Percentiles rank a stretch among this genome's conserved stretches.
Conservation (phyloP, 495 filamentous ascomycete genomes). For the Penicillium soppii region DNA sequence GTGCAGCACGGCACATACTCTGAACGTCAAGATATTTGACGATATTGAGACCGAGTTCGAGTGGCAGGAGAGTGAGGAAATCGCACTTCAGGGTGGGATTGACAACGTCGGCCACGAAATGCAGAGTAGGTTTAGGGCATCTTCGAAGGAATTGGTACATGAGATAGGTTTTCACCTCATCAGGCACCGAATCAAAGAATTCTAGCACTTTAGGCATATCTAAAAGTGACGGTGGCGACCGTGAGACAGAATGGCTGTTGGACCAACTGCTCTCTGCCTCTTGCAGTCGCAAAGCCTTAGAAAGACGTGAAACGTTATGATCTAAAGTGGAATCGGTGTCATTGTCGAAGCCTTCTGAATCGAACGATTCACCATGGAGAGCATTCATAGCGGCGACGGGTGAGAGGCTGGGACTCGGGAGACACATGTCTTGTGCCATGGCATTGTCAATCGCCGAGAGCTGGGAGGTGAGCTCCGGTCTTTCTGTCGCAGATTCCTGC, state of each 20-base stretch:
- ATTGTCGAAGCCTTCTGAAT: constrained; percentile 43
- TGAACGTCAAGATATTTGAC: constrained; percentile 82
- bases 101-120: constrained; percentile 87
- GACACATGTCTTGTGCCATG: constrained; percentile 78
- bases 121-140: constrained; percentile 85
- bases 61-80: constrained; percentile 77
- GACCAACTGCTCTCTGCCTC: constrained; percentile 10
- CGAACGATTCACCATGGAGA: constrained; percentile 45
- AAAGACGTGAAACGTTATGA: constrained; percentile 28
- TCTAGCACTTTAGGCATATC: constrained; percentile 84
- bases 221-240: constrained; percentile 51
- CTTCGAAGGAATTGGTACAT: constrained; percentile 93
- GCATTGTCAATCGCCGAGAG: constrained; percentile 53
- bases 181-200: constrained; percentile 85
- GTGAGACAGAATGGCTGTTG: constrained; percentile 11
- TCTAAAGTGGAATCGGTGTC: constrained; percentile 50
- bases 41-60: constrained; percentile 85
- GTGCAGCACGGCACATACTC: constrained; percentile 87
- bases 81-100: constrained; percentile 97
- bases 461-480: constrained; percentile 29
- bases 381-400: constrained; percentile 81
- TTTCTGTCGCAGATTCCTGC: constrained; percentile 20
- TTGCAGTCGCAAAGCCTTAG: constrained; percentile 21
- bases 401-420: constrained; percentile 93
- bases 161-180: constrained; percentile 85